Conservation (phyloP, 139 green algal genomes). For the Chlorella sp. region DNA sequence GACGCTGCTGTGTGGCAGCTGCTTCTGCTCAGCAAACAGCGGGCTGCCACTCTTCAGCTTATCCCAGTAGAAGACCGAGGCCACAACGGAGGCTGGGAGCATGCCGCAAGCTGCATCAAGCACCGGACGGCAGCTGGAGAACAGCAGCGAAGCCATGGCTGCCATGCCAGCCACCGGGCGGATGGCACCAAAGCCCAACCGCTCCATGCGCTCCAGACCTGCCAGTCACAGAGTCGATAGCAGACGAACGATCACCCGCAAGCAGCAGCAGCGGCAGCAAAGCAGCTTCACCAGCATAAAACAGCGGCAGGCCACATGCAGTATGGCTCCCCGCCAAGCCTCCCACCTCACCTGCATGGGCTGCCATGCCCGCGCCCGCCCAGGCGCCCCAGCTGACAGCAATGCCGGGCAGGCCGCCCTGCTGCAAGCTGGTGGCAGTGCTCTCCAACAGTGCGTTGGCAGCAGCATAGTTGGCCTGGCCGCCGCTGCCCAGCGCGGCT, state of each 20-base stretch:
- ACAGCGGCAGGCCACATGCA: no score
- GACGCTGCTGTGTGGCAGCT: neutral
- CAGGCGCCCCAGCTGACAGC: constrained; percentile 91
- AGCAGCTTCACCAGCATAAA: no score
- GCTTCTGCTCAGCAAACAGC: constrained; percentile 32
- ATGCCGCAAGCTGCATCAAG: neutral
- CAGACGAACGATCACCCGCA: neutral
- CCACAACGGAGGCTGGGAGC: constrained; percentile 3
- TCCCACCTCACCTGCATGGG: constrained; percentile 44
- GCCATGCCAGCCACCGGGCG: constrained; percentile 30
- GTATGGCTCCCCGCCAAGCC: constrained; percentile 66
- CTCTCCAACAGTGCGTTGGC: constrained; percentile 58
- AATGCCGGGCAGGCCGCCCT: neutral
- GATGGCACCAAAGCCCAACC: constrained; percentile 49
- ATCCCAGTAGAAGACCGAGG: constrained; percentile 47
- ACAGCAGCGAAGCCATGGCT: constrained; percentile 24
- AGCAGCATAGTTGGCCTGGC: constrained; percentile 59
- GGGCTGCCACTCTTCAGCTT: neutral
- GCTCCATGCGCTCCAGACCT: constrained; percentile 50
- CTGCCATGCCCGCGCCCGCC: constrained; percentile 86
- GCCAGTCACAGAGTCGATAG: neutral
- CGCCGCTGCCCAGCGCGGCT: constrained; percentile 49
- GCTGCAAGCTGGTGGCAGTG: constrained; percentile 1
- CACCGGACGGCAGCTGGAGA: neutral
- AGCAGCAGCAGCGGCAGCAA: constrained; percentile 46